Conservation (phyloP, 257 asterid genomes). For the Rehmannia glutinosa region DNA sequence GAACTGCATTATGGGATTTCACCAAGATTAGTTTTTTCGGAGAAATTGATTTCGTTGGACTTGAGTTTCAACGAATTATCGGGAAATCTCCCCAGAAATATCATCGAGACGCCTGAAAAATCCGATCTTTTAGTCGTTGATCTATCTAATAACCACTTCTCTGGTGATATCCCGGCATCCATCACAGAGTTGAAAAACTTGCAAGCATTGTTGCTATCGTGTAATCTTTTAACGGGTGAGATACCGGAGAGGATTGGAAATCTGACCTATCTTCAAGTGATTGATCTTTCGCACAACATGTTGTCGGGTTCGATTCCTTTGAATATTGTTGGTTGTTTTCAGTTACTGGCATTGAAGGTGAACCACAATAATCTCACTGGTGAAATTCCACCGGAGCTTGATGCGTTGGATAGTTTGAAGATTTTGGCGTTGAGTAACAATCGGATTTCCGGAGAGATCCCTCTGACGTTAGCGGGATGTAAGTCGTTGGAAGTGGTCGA, state of each 20-base stretch:
- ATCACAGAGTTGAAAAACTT: constrained; percentile 74
- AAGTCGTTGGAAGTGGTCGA: constrained; percentile 91
- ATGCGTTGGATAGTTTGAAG: constrained; percentile 83
- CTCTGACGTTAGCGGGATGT: constrained; percentile 93
- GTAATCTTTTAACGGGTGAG: constrained; percentile 65
- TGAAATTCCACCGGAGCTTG: constrained; percentile 92
- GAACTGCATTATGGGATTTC: constrained; percentile 68
- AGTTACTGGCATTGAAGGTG: constrained; percentile 62
- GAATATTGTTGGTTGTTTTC: constrained; percentile 93
- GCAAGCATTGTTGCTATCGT: constrained; percentile 81
- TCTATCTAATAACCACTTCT: constrained; percentile 64
- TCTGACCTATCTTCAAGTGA: constrained; percentile 81
- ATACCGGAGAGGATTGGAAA: constrained; percentile 89
- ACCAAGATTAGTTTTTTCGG: constrained; percentile 73
- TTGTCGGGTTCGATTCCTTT: constrained; percentile 73
- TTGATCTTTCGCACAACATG: constrained; percentile 75
- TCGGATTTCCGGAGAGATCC: constrained; percentile 84
- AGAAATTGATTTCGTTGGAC: constrained; percentile 53
- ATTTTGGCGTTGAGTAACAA: constrained; percentile 67
- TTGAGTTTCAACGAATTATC: constrained; percentile 76
- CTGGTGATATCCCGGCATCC: constrained; percentile 59
- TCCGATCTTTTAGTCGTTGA: constrained; percentile 71
- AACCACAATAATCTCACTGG: constrained; percentile 85
- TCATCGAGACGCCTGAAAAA: constrained; percentile 52
- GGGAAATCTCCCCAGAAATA: constrained; percentile 58